Evolutionary conservation across 768 basidiomycete species (phyloP).

Genomic region (Suillus luteus): DNA sequence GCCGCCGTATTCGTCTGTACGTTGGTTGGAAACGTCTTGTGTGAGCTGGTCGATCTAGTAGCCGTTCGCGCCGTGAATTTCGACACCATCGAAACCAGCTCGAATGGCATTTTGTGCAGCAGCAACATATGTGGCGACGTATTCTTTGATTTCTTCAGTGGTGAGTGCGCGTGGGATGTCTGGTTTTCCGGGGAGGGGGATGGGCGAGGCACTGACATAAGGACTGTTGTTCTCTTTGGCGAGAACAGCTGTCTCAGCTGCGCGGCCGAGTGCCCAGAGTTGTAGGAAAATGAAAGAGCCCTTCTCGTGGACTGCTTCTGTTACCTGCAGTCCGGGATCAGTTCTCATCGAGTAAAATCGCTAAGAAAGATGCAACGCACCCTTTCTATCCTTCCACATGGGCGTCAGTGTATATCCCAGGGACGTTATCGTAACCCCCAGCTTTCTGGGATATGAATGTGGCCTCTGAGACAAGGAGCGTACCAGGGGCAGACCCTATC

Average conservation of each 20-base stretch:
- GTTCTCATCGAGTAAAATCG: no score
- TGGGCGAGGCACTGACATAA: slow-evolving; percentile 37
- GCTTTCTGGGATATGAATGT: slow-evolving; percentile 53
- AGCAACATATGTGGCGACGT: slow-evolving; percentile 29
- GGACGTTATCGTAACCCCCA: slow-evolving; percentile 50
- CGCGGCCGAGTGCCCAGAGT: slow-evolving; percentile 56
- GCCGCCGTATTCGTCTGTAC: slow-evolving; percentile 71
- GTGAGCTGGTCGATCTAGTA: slow-evolving; percentile 64
- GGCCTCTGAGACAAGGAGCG: slow-evolving; percentile 58
- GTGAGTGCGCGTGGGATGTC: slow-evolving; percentile 23
- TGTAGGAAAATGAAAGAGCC: slow-evolving; percentile 49
- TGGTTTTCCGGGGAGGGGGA: slow-evolving; percentile 24
- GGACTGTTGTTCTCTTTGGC: slow-evolving; percentile 33
- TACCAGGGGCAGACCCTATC: slow-evolving; percentile 48
- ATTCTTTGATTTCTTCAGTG: slow-evolving; percentile 35
- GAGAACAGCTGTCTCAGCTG: slow-evolving; percentile 37
- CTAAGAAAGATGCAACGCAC: slow-evolving; percentile 32
- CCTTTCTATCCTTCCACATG: slow-evolving; percentile 54
- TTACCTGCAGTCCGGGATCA: slow-evolving; percentile 43
- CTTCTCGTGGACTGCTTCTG: slow-evolving; percentile 57
- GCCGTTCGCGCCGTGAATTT: slow-evolving; percentile 44
- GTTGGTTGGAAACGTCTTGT: slow-evolving; percentile 54
- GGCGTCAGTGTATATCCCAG: slow-evolving; percentile 65
- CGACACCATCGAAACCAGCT: slow-evolving; percentile 51
- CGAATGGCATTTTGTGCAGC: slow-evolving; percentile 38